Evolutionary conservation across 306 rosid species (phyloP).

Genomic region (Luffa aegyptiaca): DNA sequence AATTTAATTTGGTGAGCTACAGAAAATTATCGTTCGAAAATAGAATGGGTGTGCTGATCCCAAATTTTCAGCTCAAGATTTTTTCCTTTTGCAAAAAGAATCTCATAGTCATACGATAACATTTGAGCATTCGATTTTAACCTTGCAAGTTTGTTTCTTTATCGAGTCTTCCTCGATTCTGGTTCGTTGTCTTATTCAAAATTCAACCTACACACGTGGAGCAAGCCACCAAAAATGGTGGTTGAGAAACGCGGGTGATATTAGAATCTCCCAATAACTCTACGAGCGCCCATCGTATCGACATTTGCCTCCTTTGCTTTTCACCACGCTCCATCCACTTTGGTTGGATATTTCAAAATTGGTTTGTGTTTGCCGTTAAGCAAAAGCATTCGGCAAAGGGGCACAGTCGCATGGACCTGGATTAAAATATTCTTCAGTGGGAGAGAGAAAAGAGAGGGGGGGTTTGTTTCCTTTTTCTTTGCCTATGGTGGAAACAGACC

Average conservation of each 20-base stretch:
- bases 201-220: background rate
- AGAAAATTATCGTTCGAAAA: too few species aligned
- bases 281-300: background rate
- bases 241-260: background rate
- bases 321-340: background rate
- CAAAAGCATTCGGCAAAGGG: background rate
- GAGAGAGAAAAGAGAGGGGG: background rate
- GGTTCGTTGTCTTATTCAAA: background rate
- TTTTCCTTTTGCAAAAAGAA: background rate
- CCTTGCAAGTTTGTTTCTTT: background rate
- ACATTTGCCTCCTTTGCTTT: background rate
- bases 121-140: background rate
- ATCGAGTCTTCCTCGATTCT: background rate
- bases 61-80: background rate
- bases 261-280: background rate
- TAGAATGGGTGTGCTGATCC: background rate
- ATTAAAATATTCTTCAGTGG: background rate
- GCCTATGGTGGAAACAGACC: background rate
- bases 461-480: conserved; percentile 2
- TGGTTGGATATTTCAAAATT: background rate
- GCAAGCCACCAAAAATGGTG: background rate
- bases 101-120: too few species aligned
- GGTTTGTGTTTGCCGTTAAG: background rate
- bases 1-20: too few species aligned
- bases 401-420: background rate